Evolutionary conservation across 2,329 filamentous ascomycete species (phyloP), one percentile per base, ranked within the genome.

Genomic region (Fusarium algeriense): DNA sequence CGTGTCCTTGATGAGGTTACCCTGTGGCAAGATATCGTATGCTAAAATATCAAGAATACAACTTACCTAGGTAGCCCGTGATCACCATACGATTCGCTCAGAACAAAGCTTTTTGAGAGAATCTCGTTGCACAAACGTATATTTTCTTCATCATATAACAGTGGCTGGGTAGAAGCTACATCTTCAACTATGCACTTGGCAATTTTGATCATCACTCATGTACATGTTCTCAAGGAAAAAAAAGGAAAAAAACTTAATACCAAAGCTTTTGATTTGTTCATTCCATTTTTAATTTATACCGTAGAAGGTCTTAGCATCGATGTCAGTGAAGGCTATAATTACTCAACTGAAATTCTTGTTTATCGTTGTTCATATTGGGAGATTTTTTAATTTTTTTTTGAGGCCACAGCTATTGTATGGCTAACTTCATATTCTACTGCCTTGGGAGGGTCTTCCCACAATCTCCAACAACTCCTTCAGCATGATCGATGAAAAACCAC

Each of bases 1-100:
- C 37, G 64, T 23, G 54, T 38, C 37, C 37, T 43, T 53, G 32
- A 41, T 32, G 41, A 37, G 28, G 46, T 30, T 67, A 67, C 64
- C 64, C 64, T 67, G 44, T 55, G 63, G 63, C 50, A 28, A 68
- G 23, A 34, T 43, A 20, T 45, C 37, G 15, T 32, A 38, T 44
- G 23, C 17, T n/a, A 23, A 89, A 64, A 86, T 86, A 15, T 49
- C 9, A 20, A 44, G 28, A 43, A 49, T 49, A 49, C 32, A 20
- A 50, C 32, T 55, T 26, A 23, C 17, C 41, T 78, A 46, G 28
- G 38, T 13, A 26, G 30, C 37, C n/a, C 17, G 43, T 20, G 41
- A 60, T 17, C 38, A 20, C 59, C 41, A 61, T 34, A 38, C 59
- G 35, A 35, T 48, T 35, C n/a, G 20, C 26, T 14, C 30, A 28